Evolutionary conservation across 2,329 filamentous ascomycete species (phyloP), one percentile per base, ranked within the genome.

Genomic region (Aspergillus calidoustus): DNA sequence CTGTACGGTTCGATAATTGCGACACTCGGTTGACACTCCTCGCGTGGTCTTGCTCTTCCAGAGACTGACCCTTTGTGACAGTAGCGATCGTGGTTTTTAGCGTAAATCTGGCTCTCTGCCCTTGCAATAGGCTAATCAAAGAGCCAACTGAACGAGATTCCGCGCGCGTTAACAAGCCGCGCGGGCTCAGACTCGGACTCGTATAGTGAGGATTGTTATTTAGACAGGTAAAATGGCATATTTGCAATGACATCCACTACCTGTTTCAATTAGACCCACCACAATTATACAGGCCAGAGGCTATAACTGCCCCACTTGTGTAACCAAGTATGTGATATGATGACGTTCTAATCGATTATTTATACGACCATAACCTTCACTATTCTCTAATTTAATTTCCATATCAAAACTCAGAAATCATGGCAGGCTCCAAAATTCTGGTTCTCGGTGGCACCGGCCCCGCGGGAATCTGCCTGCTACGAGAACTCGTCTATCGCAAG

Each of bases 371-470:
- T 15, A 41, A 2, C 34, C 11, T 15, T 41, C 9, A 3, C 31
- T 34, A 38, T 11, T 15, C 15, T 41, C 13, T 41, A 2, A 13
- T 11, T 41, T 11, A 15, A 28, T 28, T 28, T 41, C 9, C 4
- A 41, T 15, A 15, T 41, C 11, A 13, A 41, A 3, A 2, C 3
- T 6, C 11, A 15, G 3, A 1, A 17, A 41, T 13, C 11, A 57
- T 57, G 54, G 31, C 31, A 4, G 31, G 54, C n/a, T 30, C 54
- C 22, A 57, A 57, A 31, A 50, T 57, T 3, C 54, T 57, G 22
- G 54, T 57, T 23, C 47, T 57, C n/a, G 54, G 54, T 22, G 54
- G 54, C 54, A 57, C 54, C 3, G 54, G 54, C 23, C 54, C 54
- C n/a, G 25, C 54, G 17, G 54, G 54, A 1, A 57, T 57, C 17